Evolutionary conservation across 225 moss, liverwort and hornwort genomes (phyloP).

Genomic region (Bryoerythrophyllum caledonicum): DNA sequence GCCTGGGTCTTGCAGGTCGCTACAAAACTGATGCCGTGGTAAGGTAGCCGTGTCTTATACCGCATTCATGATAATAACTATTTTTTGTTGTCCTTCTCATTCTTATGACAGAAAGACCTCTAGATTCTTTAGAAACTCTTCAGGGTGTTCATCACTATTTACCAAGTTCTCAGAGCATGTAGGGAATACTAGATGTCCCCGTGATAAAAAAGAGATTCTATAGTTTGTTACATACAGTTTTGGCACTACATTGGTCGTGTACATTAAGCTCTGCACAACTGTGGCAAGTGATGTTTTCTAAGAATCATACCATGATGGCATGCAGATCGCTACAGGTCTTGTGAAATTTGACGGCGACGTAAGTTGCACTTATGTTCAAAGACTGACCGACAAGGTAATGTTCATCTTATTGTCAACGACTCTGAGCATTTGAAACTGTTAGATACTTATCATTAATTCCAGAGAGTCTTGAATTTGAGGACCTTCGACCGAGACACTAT

Average conservation of each 20-base stretch:
- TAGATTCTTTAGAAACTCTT: neutral
- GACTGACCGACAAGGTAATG: slow-evolving; percentile 76
- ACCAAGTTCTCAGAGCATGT: neutral
- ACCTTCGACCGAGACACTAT: neutral
- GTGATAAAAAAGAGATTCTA: neutral
- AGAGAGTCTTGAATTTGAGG: neutral
- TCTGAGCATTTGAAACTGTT: neutral
- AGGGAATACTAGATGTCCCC: neutral
- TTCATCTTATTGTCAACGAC: neutral
- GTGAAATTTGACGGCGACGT: slow-evolving; percentile 77
- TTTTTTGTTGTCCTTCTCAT: neutral
- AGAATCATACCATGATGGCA: neutral
- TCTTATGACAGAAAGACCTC: neutral
- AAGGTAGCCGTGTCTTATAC: slow-evolving; percentile 28
- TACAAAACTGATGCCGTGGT: slow-evolving; percentile 87
- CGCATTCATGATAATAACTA: neutral
- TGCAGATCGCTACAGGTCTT: slow-evolving; percentile 76
- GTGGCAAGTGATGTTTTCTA: neutral
- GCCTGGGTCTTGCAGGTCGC: slow-evolving; percentile 80
- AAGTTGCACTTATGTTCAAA: slow-evolving; percentile 81
- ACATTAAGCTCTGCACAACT: neutral
- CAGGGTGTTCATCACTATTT: neutral
- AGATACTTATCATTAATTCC: neutral
- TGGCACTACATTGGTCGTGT: neutral
- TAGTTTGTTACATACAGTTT: neutral